These are phyloP conservation scores for Anthracocystis panici-leucophaei DNA, from an alignment of 1,284 basidiomycete species.

Conservation along the genomic window DNA sequence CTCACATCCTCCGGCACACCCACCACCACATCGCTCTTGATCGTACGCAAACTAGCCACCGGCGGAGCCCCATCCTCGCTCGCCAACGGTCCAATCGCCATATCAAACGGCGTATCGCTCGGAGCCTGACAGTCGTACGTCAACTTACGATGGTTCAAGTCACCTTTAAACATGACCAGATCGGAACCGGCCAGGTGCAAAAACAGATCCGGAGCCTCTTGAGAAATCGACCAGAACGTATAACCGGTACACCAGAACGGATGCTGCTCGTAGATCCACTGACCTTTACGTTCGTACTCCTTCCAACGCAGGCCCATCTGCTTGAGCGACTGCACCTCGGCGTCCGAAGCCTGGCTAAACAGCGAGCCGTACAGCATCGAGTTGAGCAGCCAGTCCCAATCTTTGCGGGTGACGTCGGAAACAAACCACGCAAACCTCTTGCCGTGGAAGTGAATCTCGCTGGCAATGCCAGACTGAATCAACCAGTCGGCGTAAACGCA, in stretches of 20 bases:
- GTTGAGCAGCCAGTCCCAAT: slow-evolving; percentile 86
- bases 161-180: slow-evolving; percentile 93
- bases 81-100: slow-evolving; percentile 93
- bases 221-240: slow-evolving; percentile 83
- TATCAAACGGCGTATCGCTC: slow-evolving; percentile 86
- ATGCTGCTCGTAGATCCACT: slow-evolving; percentile 95
- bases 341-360: slow-evolving; percentile 83
- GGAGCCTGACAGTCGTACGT: slow-evolving; percentile 76
- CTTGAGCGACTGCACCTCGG: slow-evolving; percentile 84
- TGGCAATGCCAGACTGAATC: slow-evolving; percentile 88
- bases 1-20: slow-evolving; percentile 78
- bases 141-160: slow-evolving; percentile 90
- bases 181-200: slow-evolving; percentile 89
- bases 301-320: slow-evolving; percentile 91
- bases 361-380: slow-evolving; percentile 69
- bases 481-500: slow-evolving; percentile 90
- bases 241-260: slow-evolving; percentile 73
- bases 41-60: slow-evolving; percentile 71
- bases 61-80: slow-evolving; percentile 88
- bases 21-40: slow-evolving; percentile 77
- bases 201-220: slow-evolving; percentile 82
- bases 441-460: slow-evolving; percentile 89
- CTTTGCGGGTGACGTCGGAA: slow-evolving; percentile 94
- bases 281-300: slow-evolving; percentile 87
- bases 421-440: slow-evolving; percentile 71